phyloP scores from a whole-genome alignment of 2,329 filamentous ascomycete genomes.

The Sordariomycetes sp. region DNA sequence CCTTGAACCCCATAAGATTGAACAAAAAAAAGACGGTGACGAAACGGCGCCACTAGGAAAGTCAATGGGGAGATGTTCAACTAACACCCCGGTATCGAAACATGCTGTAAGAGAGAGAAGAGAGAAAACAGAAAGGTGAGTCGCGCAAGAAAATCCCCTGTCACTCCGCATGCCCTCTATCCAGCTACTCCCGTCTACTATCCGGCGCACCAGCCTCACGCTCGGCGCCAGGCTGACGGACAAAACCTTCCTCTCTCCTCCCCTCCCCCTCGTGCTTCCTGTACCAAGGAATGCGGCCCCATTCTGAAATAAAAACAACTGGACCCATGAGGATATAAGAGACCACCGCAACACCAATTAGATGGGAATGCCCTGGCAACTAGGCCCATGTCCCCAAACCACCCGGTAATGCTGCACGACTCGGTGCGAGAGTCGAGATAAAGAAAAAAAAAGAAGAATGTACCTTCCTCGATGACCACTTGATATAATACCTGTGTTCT shows the following conservation, averaged over 20 bases:
- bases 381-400: no score
- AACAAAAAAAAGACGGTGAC: neutral
- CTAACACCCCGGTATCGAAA: neutral
- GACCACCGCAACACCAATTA: no score
- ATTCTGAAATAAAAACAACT: no score
- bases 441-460: no score
- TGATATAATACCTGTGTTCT: no score
- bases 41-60: neutral
- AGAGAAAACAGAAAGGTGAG: neutral
- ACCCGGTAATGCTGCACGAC: no score
- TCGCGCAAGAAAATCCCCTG: neutral
- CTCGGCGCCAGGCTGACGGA: no score
- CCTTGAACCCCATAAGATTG: neutral
- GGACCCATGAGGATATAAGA: no score
- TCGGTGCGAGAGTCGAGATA: no score
- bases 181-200: neutral
- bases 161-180: neutral
- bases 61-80: neutral
- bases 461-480: no score
- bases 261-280: neutral
- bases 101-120: neutral
- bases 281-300: no score
- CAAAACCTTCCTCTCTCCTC: neutral
- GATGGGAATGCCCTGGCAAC: no score
- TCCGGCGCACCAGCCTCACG: neutral